phyloP scores from a whole-genome alignment of 306 rosid genomes.

The Sicyos edulis region DNA sequence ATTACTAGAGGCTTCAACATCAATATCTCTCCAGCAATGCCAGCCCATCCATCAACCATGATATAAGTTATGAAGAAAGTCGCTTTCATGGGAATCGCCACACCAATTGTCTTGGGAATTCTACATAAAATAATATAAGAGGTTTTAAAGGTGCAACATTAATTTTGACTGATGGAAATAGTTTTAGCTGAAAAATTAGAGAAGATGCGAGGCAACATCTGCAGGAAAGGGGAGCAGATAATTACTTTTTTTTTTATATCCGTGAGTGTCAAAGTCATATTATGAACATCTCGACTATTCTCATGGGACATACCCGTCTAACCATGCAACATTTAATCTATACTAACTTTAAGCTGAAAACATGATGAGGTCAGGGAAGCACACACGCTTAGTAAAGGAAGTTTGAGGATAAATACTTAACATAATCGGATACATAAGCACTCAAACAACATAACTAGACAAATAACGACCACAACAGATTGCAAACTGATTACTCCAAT shows the following conservation, averaged over 20 bases:
- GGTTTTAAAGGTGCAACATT: neutral
- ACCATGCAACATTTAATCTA: neutral
- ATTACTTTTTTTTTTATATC: too few species aligned
- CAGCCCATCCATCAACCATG: constrained; percentile 99
- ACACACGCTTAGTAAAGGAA: neutral
- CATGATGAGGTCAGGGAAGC: neutral
- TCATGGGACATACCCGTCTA: too few species aligned
- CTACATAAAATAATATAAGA: constrained; percentile 37
- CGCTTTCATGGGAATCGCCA: constrained; percentile 87
- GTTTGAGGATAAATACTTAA: neutral
- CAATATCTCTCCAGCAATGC: constrained; percentile 92
- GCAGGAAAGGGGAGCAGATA: neutral
- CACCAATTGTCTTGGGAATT: constrained; percentile 75
- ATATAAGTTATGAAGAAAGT: constrained; percentile 93
- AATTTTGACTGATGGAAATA: neutral
- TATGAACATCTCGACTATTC: too few species aligned
- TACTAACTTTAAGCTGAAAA: neutral
- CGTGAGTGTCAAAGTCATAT: too few species aligned
- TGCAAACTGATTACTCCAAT: neutral
- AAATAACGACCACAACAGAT: neutral
- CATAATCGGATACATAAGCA: neutral
- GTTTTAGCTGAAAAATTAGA: neutral
- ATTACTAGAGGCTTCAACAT: constrained; percentile 85
- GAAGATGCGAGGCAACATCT: neutral
- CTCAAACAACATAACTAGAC: neutral